These are phyloP conservation scores for Abelmoschus esculentus DNA, from an alignment of 345 rosid species.

Conservation along the genomic window DNA sequence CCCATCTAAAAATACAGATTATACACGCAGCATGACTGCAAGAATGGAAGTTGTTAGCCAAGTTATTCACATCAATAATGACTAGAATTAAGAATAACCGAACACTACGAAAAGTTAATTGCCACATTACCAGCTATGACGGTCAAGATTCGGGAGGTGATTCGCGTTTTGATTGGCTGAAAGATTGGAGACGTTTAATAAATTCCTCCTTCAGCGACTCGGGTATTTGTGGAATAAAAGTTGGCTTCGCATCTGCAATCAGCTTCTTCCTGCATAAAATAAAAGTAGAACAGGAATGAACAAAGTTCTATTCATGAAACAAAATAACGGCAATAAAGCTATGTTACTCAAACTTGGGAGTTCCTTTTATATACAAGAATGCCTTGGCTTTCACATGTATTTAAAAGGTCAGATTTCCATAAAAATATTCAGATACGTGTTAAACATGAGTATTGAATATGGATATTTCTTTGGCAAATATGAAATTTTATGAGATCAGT, in stretches of 20 bases:
- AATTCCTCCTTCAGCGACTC: conserved; percentile 65
- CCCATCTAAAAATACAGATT: conserved; percentile 16
- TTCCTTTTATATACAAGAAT: background rate
- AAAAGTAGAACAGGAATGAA: background rate
- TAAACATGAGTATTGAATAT: background rate
- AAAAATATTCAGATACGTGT: background rate
- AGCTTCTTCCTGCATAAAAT: conserved; percentile 55
- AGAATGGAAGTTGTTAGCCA: background rate
- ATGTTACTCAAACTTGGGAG: background rate
- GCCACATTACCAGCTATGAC: conserved; percentile 16
- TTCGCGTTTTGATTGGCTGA: conserved; percentile 37
- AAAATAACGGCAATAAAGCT: background rate
- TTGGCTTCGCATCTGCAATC: conserved; percentile 55
- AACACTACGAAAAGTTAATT: background rate
- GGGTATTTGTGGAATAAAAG: conserved; percentile 52
- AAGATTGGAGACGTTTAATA: conserved; percentile 39
- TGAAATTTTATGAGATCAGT: background rate
- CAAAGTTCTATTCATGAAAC: background rate
- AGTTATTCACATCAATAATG: background rate
- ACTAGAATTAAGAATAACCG: background rate
- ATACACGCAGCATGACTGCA: conserved; percentile 21
- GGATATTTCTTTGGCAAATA: background rate
- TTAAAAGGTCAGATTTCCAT: background rate
- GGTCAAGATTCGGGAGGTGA: conserved; percentile 15
- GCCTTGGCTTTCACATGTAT: background rate